These are phyloP conservation scores for Ambrosia hybrid DNA, from an alignment of 140 eudicot species.

Conservation along the genomic window DNA sequence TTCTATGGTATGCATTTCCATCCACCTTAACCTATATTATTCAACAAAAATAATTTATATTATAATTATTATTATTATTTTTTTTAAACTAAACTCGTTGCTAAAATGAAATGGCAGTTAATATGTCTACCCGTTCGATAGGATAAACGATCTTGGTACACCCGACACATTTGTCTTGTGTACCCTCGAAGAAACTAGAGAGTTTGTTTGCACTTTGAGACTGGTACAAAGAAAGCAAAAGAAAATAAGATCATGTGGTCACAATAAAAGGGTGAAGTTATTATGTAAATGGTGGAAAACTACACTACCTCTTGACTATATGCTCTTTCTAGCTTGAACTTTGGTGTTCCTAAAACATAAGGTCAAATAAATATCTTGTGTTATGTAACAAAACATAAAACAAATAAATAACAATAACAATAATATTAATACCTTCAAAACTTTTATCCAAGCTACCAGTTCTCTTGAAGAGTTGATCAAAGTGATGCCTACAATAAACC, in stretches of 20 bases:
- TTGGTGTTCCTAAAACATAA: slow-evolving; percentile 66
- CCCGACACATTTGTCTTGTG: slow-evolving; percentile 74
- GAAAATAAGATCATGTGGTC: background rate
- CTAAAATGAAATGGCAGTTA: background rate
- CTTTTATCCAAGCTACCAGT: slow-evolving; percentile 96
- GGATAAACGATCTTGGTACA: slow-evolving; percentile 89
- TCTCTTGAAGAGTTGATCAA: slow-evolving; percentile 89
- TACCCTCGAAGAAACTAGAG: slow-evolving; percentile 65
- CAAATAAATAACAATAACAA: background rate
- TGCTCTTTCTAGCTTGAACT: slow-evolving; percentile 55
- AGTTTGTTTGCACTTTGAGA: slow-evolving; percentile 52
- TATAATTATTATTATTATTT: background rate
- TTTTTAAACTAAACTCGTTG: background rate
- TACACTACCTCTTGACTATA: slow-evolving; percentile 52
- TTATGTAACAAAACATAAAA: background rate
- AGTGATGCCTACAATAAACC: slow-evolving; percentile 89
- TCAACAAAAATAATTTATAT: background rate
- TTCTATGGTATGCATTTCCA: slow-evolving; percentile 64
- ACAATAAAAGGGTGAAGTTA: background rate
- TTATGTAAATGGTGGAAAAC: background rate
- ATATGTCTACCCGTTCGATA: slow-evolving; percentile 63
- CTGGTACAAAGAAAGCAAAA: slow-evolving; percentile 20
- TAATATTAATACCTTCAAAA: slow-evolving; percentile 57
- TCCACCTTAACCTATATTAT: slow-evolving; percentile 60
- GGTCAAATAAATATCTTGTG: slow-evolving; percentile 7